Evolutionary conservation across 371 early-diverging fungal species (phyloP).

Genomic region (Phascolomyces articulosus): DNA sequence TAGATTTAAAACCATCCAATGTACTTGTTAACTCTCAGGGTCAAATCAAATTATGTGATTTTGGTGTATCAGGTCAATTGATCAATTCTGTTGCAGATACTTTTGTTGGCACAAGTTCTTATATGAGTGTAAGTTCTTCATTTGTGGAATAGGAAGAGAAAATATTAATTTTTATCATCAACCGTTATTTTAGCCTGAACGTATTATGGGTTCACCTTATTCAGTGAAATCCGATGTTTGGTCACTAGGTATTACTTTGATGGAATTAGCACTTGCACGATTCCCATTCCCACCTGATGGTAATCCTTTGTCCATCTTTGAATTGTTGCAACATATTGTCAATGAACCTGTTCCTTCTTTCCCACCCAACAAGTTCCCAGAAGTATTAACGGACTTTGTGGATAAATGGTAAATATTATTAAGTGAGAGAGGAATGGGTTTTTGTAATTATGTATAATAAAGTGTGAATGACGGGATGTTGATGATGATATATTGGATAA

Average conservation of each 20-base stretch:
- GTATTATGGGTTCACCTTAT: conserved; percentile 91
- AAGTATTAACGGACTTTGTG: conserved; percentile 80
- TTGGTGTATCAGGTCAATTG: conserved; percentile 85
- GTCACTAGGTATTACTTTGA: conserved; percentile 91
- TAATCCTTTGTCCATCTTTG: conserved; percentile 82
- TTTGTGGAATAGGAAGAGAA: too few relatives aligned
- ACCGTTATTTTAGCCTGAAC: conserved; percentile 78
- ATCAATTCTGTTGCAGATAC: conserved; percentile 88
- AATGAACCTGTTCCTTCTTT: conserved; percentile 90
- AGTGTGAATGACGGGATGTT: too few relatives aligned
- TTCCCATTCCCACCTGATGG: conserved; percentile 89
- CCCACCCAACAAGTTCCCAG: conserved; percentile 70
- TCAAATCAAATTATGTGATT: conserved; percentile 89
- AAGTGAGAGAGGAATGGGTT: neutral
- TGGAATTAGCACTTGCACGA: conserved; percentile 90
- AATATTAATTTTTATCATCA: neutral
- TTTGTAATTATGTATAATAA: too few relatives aligned
- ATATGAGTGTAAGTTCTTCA: conserved; percentile 80
- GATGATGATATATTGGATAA: too few relatives aligned
- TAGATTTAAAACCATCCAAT: conserved; percentile 84
- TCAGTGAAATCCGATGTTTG: conserved; percentile 95
- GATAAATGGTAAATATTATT: conserved; percentile 62
- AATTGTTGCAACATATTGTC: conserved; percentile 91
- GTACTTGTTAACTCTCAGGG: conserved; percentile 81
- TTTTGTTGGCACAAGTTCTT: conserved; percentile 90